Evolutionary conservation across 2,329 filamentous ascomycete species (phyloP).

Genomic region (Neopestalotiopsis sp.): DNA sequence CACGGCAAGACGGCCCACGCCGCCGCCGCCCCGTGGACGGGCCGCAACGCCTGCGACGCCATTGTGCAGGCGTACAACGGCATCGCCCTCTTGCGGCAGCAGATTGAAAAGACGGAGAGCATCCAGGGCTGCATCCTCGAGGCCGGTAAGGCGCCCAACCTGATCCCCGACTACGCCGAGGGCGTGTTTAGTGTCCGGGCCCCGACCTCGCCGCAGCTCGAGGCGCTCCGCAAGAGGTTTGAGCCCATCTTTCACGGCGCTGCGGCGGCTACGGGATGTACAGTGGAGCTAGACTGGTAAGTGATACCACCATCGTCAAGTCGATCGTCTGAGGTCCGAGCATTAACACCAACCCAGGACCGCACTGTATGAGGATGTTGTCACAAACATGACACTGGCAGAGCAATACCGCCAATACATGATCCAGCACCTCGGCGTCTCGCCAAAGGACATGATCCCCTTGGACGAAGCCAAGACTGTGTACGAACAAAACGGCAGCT

Average conservation of each 20-base stretch:
- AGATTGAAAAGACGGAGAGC: constrained; percentile 23
- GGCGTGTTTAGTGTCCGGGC: constrained; percentile 52
- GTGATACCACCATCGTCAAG: not conserved
- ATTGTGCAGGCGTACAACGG: constrained; percentile 40
- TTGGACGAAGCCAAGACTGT: not conserved
- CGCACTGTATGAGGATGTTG: constrained; percentile 11
- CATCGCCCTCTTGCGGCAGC: constrained; percentile 37
- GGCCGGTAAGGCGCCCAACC: constrained; percentile 22
- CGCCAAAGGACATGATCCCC: constrained; percentile 6
- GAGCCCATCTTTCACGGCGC: constrained; percentile 7
- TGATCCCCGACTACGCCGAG: constrained; percentile 39
- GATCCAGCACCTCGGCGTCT: constrained; percentile 9
- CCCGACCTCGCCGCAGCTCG: constrained; percentile 2
- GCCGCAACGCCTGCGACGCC: constrained; percentile 46
- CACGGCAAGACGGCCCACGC: constrained; percentile 41
- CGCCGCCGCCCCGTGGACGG: constrained; percentile 43
- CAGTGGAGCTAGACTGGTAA: constrained; percentile 12
- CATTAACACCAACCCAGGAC: not conserved
- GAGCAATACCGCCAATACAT: constrained; percentile 17
- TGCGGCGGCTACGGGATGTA: constrained; percentile 12
- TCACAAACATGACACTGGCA: constrained; percentile 6
- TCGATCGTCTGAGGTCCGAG: not conserved
- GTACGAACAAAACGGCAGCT: constrained; percentile 10
- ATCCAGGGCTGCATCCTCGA: constrained; percentile 23
- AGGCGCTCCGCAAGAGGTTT: constrained; percentile 7